Percentiles rank a stretch among this genome's conserved stretches.
phyloP scores from a whole-genome alignment of 352 stramenopile species.

The Pythium brachiatum region DNA sequence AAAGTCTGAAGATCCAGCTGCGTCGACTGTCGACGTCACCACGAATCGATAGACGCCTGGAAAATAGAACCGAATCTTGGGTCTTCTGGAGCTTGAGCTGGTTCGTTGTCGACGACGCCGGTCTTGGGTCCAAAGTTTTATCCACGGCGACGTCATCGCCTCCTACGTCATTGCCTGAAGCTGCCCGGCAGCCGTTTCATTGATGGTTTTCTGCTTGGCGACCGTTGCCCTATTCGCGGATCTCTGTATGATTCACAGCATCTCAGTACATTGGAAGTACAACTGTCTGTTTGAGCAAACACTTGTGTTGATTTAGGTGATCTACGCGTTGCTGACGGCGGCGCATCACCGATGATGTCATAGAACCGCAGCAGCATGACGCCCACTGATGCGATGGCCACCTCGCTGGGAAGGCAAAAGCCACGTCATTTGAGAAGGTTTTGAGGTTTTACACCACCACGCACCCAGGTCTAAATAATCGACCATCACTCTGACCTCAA shows the following conservation, averaged over 20 bases:
- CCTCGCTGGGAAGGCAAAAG: background rate
- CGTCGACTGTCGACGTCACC: conserved; percentile 1
- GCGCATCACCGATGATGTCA: conserved; percentile 31
- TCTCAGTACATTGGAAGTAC: conserved; percentile 7
- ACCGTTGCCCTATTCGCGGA: background rate
- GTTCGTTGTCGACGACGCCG: conserved; percentile 4
- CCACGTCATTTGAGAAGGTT: conserved; percentile 18
- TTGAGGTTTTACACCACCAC: conserved; percentile 17
- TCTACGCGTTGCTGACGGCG: conserved; percentile 9
- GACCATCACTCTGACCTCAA: conserved; percentile 20
- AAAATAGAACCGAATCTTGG: conserved; percentile 2
- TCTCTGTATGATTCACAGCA: background rate
- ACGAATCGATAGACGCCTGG: background rate
- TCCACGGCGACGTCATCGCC: background rate
- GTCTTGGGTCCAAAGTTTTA: conserved; percentile 9
- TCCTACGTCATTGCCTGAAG: conserved; percentile 20
- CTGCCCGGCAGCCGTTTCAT: conserved; percentile 12
- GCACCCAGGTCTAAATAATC: background rate
- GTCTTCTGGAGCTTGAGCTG: background rate
- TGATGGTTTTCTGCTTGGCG: conserved; percentile 23
- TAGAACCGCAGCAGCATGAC: conserved; percentile 18
- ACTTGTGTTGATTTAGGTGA: conserved; percentile 5
- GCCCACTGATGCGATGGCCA: conserved; percentile 3
- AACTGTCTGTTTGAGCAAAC: background rate
- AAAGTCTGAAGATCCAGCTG: background rate